These are phyloP conservation scores for Astrothelium subdiscretum DNA, from an alignment of 495 filamentous ascomycete species.

Conservation along the genomic window DNA sequence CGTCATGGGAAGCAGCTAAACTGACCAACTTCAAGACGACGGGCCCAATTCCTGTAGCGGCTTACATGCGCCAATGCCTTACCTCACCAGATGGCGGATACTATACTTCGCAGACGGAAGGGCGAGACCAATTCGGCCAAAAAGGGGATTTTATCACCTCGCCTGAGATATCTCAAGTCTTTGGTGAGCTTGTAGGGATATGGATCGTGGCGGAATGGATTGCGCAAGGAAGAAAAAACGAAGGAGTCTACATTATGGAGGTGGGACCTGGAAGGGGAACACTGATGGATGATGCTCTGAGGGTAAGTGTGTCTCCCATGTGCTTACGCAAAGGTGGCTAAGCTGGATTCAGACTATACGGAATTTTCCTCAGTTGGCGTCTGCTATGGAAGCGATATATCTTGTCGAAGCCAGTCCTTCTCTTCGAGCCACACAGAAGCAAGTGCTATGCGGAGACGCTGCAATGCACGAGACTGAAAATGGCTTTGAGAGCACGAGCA, in stretches of 20 bases:
- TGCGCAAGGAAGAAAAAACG: constrained; percentile 59
- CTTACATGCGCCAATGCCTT: constrained; percentile 97
- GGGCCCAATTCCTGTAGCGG: constrained; percentile 80
- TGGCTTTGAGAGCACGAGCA: constrained; percentile 65
- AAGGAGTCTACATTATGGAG: constrained; percentile 77
- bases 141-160: constrained; percentile 94
- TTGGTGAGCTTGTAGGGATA: constrained; percentile 85
- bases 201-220: constrained; percentile 97
- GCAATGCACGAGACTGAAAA: constrained; percentile 57
- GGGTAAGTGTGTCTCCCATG: constrained; percentile 41
- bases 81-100: constrained; percentile 86
- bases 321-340: not conserved
- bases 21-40: constrained; percentile 42
- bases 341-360: constrained; percentile 55
- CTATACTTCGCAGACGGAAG: constrained; percentile 63
- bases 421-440: constrained; percentile 63
- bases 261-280: constrained; percentile 91
- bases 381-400: constrained; percentile 72
- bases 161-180: constrained; percentile 93
- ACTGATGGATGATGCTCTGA: constrained; percentile 90
- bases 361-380: constrained; percentile 65
- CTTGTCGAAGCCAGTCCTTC: constrained; percentile 79
- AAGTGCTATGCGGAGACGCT: constrained; percentile 69
- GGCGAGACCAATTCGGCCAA: constrained; percentile 72
- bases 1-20: not conserved